Percentiles rank a stretch among this genome's conserved stretches.
These are phyloP conservation scores for Saturnispora gosingensis DNA, from an alignment of 805 yeast species.

Conservation along the genomic window DNA sequence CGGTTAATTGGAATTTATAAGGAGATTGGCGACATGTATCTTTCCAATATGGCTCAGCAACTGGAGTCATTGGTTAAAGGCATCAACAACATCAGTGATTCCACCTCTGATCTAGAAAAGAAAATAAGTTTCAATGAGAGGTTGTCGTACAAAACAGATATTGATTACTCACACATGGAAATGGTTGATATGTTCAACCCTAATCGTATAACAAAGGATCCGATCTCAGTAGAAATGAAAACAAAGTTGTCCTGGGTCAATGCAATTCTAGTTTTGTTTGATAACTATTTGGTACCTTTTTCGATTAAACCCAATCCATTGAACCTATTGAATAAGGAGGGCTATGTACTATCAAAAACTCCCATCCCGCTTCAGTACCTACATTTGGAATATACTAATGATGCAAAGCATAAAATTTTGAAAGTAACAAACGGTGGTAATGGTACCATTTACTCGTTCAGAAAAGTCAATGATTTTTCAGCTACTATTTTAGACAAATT, in stretches of 20 bases:
- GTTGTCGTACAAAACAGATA: conserved; percentile 20
- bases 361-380: conserved; percentile 26
- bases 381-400: conserved; percentile 12
- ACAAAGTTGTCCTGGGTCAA: conserved; percentile 32
- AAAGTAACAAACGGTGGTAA: conserved; percentile 20
- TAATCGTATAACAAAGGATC: conserved; percentile 20
- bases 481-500: conserved; percentile 19
- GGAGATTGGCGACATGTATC: conserved; percentile 12
- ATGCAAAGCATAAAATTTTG: conserved; percentile 14
- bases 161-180: conserved; percentile 22
- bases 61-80: conserved; percentile 14
- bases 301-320: conserved; percentile 11
- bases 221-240: conserved; percentile 18
- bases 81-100: conserved; percentile 24
- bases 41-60: conserved; percentile 13
- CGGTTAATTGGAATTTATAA: conserved; percentile 20
- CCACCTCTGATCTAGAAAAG: conserved; percentile 24
- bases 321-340: conserved; percentile 13
- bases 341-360: conserved; percentile 16
- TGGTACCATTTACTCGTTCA: conserved; percentile 13
- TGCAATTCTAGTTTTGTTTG: conserved; percentile 34
- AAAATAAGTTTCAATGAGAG: conserved; percentile 25
- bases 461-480: conserved; percentile 17
- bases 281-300: conserved; percentile 23
- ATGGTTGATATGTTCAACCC: conserved; percentile 26